Conservation (phyloP, 2,329 filamentous ascomycete genomes). For the Talaromyces sp. region DNA sequence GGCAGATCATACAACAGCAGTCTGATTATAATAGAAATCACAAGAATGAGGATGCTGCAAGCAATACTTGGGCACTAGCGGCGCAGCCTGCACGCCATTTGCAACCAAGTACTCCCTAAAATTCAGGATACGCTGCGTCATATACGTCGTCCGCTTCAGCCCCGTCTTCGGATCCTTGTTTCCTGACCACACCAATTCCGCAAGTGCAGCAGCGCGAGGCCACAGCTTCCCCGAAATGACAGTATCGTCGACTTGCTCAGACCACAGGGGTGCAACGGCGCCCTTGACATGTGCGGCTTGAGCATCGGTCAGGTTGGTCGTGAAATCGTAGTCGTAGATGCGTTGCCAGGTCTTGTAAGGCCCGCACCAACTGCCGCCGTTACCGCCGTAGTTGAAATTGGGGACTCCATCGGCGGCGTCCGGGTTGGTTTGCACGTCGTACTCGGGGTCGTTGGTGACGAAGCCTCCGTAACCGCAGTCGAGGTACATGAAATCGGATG, state of each 20-base stretch:
- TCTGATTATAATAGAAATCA: constrained; percentile 51
- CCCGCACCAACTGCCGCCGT: constrained; percentile 53
- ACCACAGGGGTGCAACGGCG: constrained; percentile 50
- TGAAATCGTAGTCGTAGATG: constrained; percentile 57
- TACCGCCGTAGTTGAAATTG: constrained; percentile 53
- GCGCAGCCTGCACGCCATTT: constrained; percentile 48
- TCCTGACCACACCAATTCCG: constrained; percentile 53
- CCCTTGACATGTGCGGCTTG: constrained; percentile 49
- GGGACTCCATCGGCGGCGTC: constrained; percentile 33
- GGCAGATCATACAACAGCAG: background rate
- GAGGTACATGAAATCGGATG: constrained; percentile 52
- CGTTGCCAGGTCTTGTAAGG: constrained; percentile 59
- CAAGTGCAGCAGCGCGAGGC: constrained; percentile 54
- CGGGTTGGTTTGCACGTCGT: constrained; percentile 52
- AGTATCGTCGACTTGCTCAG: constrained; percentile 52
- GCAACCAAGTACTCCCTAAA: constrained; percentile 57
- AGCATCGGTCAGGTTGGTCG: constrained; percentile 41
- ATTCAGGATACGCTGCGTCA: constrained; percentile 55
- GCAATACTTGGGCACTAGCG: constrained; percentile 55
- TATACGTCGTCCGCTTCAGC: constrained; percentile 47
- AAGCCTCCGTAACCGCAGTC: constrained; percentile 54
- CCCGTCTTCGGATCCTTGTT: constrained; percentile 46
- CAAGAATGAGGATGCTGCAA: constrained; percentile 54
- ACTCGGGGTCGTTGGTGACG: constrained; percentile 52
- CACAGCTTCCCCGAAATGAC: constrained; percentile 50